phyloP scores from a whole-genome alignment of 2,329 filamentous ascomycete genomes.

The Dactylellina cionopaga region DNA sequence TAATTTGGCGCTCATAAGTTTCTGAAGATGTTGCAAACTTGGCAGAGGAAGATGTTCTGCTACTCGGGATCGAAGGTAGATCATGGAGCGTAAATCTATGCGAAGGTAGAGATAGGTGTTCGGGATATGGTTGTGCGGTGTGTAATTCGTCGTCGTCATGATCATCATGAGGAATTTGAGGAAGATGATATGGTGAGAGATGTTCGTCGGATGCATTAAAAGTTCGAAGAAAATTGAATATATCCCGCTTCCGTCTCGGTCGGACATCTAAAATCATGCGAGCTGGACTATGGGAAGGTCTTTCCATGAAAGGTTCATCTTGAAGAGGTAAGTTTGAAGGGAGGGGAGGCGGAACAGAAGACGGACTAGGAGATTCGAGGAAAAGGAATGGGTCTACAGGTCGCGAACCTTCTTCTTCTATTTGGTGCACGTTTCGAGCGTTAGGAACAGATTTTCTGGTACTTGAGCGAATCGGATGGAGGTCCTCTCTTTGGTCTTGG shows the following conservation, averaged over 20 bases:
- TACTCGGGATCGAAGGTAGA: constrained; percentile 34
- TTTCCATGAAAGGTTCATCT: constrained; percentile 51
- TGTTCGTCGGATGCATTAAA: constrained; percentile 47
- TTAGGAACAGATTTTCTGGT: constrained; percentile 53
- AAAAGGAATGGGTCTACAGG: constrained; percentile 54
- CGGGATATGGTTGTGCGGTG: background rate
- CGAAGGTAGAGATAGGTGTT: background rate
- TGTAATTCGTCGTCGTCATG: constrained; percentile 12
- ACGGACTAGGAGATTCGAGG: constrained; percentile 53
- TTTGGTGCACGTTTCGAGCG: constrained; percentile 52
- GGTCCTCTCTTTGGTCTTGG: constrained; percentile 50
- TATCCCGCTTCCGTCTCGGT: constrained; percentile 49
- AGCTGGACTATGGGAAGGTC: constrained; percentile 51
- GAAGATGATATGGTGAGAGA: constrained; percentile 43
- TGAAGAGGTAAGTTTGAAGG: constrained; percentile 52
- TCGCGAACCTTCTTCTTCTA: constrained; percentile 54
- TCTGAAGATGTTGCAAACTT: background rate
- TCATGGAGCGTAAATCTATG: background rate
- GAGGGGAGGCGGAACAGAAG: constrained; percentile 53
- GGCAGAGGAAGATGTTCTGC: constrained; percentile 1
- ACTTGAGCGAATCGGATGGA: constrained; percentile 50
- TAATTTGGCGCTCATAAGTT: background rate
- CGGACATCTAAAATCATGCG: constrained; percentile 53
- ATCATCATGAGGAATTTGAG: constrained; percentile 47
- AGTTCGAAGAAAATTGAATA: constrained; percentile 47